A percentile compares a stretch with the other conserved stretches of the same genome.
These are phyloP conservation scores for Orobanche coerulescens DNA, from an alignment of 257 asterid genomes.

Conservation along the genomic window DNA sequence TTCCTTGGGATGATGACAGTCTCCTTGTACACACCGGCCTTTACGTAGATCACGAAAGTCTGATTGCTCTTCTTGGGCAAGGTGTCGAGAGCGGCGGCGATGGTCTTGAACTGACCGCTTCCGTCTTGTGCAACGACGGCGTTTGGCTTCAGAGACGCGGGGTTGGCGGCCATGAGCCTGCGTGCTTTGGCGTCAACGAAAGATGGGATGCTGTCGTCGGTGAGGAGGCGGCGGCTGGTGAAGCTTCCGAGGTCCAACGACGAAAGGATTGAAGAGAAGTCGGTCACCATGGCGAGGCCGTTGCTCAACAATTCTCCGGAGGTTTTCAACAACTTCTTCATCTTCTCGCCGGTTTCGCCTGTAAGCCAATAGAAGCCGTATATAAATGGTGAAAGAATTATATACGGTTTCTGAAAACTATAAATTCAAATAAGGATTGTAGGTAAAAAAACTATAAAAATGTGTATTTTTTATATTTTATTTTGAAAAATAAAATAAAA, in stretches of 20 bases:
- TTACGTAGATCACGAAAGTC: constrained; percentile 33
- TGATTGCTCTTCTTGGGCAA: constrained; percentile 28
- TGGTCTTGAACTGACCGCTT: constrained; percentile 44
- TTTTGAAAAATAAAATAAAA: no score
- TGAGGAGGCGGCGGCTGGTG: constrained; percentile 26
- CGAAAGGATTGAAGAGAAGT: constrained; percentile 29
- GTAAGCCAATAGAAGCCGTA: neutral
- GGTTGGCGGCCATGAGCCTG: constrained; percentile 28
- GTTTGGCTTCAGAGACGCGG: constrained; percentile 25
- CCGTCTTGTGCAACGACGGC: constrained; percentile 64
- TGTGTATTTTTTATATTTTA: no score
- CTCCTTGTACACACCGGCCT: constrained; percentile 60
- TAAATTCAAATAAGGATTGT: no score
- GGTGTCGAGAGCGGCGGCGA: constrained; percentile 35
- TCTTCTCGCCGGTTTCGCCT: constrained; percentile 47
- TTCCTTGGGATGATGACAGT: constrained; percentile 30
- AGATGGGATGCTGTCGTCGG: neutral
- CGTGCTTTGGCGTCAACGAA: constrained; percentile 23
- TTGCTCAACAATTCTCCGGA: constrained; percentile 46
- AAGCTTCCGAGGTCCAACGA: constrained; percentile 26
- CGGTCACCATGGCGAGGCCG: constrained; percentile 47
- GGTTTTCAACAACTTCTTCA: constrained; percentile 41
- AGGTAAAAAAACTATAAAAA: no score
- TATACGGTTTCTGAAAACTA: no score
- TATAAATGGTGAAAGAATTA: no score